phyloP scores from a whole-genome alignment of 1,139 yeast species.

The Yamadazyma triangularis region DNA sequence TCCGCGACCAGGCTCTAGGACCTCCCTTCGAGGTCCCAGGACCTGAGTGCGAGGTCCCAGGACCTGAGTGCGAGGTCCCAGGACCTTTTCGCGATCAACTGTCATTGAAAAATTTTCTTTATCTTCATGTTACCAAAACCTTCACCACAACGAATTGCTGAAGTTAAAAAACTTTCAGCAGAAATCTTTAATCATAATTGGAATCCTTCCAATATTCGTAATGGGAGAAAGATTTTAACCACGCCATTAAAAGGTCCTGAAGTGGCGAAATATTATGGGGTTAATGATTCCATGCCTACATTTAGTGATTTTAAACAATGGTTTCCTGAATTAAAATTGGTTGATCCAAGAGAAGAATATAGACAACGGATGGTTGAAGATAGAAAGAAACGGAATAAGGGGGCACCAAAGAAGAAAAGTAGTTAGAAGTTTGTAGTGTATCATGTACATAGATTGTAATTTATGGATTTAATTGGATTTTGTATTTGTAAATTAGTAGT shows the following conservation, averaged over 20 bases:
- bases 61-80: no score
- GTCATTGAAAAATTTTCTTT: no score
- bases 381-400: constrained; percentile 84
- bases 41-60: no score
- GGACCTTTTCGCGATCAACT: no score
- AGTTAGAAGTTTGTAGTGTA: no score
- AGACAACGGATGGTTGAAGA: constrained; percentile 61
- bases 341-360: constrained; percentile 72
- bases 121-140: no score
- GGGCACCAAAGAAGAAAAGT: constrained; percentile 79
- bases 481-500: no score
- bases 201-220: constrained; percentile 68
- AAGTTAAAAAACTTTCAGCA: constrained; percentile 26
- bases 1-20: no score
- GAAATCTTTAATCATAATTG: constrained; percentile 29
- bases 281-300: constrained; percentile 58
- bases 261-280: constrained; percentile 71
- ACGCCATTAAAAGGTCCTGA: constrained; percentile 75
- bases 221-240: constrained; percentile 72
- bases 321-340: constrained; percentile 56
- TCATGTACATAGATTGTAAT: no score
- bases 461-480: no score
- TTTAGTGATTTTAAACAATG: constrained; percentile 55
- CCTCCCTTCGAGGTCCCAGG: no score
- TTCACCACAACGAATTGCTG: constrained; percentile 22